A percentile compares a stretch with the other conserved stretches of the same genome.
These are phyloP conservation scores for Cryptosporidium canis DNA, from an alignment of 169 alveolate species.

Conservation along the genomic window DNA sequence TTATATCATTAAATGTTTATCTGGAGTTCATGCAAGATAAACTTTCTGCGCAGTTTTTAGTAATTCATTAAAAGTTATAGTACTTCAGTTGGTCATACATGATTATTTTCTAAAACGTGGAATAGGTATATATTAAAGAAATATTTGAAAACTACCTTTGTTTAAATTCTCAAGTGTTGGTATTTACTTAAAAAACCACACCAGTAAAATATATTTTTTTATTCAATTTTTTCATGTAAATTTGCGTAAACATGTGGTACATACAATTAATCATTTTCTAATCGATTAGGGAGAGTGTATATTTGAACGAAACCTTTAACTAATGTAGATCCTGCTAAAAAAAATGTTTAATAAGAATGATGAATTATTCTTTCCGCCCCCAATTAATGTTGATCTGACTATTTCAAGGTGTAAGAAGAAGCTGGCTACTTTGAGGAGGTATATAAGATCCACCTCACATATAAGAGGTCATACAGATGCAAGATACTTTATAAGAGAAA, in stretches of 20 bases:
- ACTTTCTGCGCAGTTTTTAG: too few relatives aligned
- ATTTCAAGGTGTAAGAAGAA: conserved; percentile 47
- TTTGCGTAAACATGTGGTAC: not conserved
- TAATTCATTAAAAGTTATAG: too few relatives aligned
- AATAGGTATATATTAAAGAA: not conserved
- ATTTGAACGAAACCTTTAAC: not conserved
- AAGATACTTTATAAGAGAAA: not conserved
- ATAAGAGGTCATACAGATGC: not conserved
- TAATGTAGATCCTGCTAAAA: not conserved
- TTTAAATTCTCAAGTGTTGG: not conserved
- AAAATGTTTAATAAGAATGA: not conserved
- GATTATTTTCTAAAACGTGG: too few relatives aligned
- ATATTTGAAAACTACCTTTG: not conserved
- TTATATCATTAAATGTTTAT: too few relatives aligned
- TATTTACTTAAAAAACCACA: not conserved
- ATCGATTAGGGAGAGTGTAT: not conserved
- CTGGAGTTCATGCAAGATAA: not conserved
- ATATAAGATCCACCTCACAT: conserved; percentile 2
- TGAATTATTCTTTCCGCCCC: not conserved
- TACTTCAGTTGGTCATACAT: too few relatives aligned
- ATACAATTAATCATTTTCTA: not conserved
- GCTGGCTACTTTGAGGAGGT: not conserved
- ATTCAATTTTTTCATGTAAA: not conserved
- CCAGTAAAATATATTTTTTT: not conserved
- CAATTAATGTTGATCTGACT: conserved; percentile 15